These are phyloP conservation scores for Neofusicoccum umdonicola DNA, from an alignment of 2,329 filamentous ascomycete genomes.

Conservation along the genomic window DNA sequence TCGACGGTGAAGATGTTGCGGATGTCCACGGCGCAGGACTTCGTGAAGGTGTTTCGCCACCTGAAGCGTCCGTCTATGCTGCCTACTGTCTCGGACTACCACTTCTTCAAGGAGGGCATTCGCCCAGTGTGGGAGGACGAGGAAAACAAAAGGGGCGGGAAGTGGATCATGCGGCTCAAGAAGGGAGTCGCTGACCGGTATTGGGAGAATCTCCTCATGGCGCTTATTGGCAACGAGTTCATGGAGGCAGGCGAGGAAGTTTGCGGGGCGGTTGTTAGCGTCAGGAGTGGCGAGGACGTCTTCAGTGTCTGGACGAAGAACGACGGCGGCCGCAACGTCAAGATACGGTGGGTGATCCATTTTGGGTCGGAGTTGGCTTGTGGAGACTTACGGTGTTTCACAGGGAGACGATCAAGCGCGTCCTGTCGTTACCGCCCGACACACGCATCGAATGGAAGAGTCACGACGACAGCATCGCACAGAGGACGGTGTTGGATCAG, in stretches of 20 bases:
- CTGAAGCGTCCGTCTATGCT: constrained; percentile 84
- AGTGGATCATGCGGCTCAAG: constrained; percentile 96
- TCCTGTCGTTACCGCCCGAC: constrained; percentile 80
- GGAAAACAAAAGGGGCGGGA: constrained; percentile 91
- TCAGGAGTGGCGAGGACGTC: constrained; percentile 93
- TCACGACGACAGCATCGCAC: constrained; percentile 92
- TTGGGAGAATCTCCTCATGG: constrained; percentile 91
- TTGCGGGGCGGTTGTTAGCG: constrained; percentile 90
- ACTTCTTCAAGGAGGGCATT: constrained; percentile 95
- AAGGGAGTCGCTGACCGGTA: constrained; percentile 96
- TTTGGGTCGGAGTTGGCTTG: not conserved
- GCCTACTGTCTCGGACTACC: constrained; percentile 93
- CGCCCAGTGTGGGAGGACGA: constrained; percentile 98
- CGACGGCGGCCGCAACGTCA: constrained; percentile 88
- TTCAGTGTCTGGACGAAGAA: constrained; percentile 97
- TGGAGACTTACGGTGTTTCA: not conserved
- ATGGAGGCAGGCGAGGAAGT: constrained; percentile 89
- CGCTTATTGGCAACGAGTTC: constrained; percentile 92
- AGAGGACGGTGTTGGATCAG: constrained; percentile 86
- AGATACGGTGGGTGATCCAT: constrained; percentile 73
- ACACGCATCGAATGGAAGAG: constrained; percentile 94
- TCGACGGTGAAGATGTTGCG: constrained; percentile 83
- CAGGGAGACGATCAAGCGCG: constrained; percentile 90
- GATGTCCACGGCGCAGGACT: constrained; percentile 81
- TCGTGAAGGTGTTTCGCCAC: constrained; percentile 85